Conservation (phyloP, 495 filamentous ascomycete genomes). For the Lentithecium fluviatile region DNA sequence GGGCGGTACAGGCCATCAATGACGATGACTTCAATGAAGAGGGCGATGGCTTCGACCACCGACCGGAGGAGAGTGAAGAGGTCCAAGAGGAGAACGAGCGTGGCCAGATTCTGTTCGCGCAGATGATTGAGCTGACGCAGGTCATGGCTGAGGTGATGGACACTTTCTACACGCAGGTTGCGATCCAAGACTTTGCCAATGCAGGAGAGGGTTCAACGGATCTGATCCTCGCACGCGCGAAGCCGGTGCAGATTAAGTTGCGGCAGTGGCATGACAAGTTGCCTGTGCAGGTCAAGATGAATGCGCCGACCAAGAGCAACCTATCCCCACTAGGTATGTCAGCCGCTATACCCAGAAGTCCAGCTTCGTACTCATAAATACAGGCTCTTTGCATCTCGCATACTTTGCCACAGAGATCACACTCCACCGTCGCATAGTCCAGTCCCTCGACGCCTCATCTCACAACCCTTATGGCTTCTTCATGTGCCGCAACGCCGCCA, state of each 20-base stretch:
- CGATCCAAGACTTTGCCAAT: slow-evolving; percentile 50
- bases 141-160: slow-evolving; percentile 77
- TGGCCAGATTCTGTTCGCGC: slow-evolving; percentile 66
- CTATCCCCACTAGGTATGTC: slow-evolving; percentile 48
- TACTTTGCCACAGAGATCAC: slow-evolving; percentile 86
- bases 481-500: slow-evolving; percentile 90
- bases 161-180: slow-evolving; percentile 74
- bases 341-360: neutral
- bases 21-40: slow-evolving; percentile 66
- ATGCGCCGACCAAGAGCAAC: slow-evolving; percentile 44
- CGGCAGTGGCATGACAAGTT: slow-evolving; percentile 76
- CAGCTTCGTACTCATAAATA: slow-evolving; percentile 29
- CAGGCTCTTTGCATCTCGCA: slow-evolving; percentile 76
- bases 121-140: slow-evolving; percentile 71
- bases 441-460: slow-evolving; percentile 57
- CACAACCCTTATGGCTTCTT: slow-evolving; percentile 76
- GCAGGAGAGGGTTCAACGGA: slow-evolving; percentile 48
- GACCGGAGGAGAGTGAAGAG: slow-evolving; percentile 45
- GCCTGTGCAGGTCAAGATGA: slow-evolving; percentile 66
- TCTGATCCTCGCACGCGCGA: slow-evolving; percentile 69
- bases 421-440: slow-evolving; percentile 77
- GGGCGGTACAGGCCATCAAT: slow-evolving; percentile 71
- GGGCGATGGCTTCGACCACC: slow-evolving; percentile 47
- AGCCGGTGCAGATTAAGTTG: slow-evolving; percentile 78
- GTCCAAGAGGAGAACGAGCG: slow-evolving; percentile 57